Evolutionary conservation across 176 grass and related monocot genomes (phyloP).

Genomic region (Oryza meyeriana): DNA sequence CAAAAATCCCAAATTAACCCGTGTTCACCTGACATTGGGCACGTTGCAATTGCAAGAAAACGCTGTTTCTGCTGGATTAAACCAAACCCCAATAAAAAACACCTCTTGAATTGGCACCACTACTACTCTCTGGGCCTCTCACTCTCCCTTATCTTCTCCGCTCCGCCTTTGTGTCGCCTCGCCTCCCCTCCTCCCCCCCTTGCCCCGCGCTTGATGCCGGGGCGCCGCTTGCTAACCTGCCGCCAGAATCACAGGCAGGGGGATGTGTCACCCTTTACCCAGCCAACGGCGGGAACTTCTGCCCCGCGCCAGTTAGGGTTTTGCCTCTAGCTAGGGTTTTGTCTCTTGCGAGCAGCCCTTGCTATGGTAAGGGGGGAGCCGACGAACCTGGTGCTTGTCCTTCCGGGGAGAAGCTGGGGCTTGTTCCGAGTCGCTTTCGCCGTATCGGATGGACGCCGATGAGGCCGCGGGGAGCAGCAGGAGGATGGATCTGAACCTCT

Average conservation of each 20-base stretch:
- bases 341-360: slow-evolving; percentile 7
- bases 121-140: background rate
- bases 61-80: background rate
- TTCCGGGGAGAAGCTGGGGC: background rate
- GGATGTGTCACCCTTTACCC: background rate
- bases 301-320: background rate
- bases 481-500: slow-evolving; percentile 99
- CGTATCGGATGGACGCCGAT: slow-evolving; percentile 62
- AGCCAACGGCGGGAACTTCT: background rate
- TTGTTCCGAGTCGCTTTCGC: background rate
- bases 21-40: background rate
- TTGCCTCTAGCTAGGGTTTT: slow-evolving; percentile 42
- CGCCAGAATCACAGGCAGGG: background rate
- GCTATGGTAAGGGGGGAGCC: slow-evolving; percentile 20
- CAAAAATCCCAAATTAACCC: background rate
- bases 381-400: background rate
- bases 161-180: background rate
- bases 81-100: background rate
- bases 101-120: background rate
- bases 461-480: slow-evolving; percentile 49
- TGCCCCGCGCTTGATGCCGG: background rate
- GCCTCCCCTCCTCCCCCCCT: background rate
- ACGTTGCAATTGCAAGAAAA: background rate
- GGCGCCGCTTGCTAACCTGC: slow-evolving; percentile 5
- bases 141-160: background rate